Conservation (phyloP, 83 land plant species). For the Isoetes engelmannii region DNA sequence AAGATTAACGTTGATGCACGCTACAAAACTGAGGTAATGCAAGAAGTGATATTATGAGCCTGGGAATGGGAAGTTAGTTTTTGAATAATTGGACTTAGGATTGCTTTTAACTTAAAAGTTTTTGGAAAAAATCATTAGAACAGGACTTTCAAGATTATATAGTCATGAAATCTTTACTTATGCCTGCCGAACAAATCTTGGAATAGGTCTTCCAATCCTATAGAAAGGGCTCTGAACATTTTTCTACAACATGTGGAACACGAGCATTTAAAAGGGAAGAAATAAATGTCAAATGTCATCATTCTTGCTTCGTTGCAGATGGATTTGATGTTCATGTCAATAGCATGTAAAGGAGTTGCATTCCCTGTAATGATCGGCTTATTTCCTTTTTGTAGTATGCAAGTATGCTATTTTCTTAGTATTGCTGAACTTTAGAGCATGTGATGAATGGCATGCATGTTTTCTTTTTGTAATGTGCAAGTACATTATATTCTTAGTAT, state of each 20-base stretch:
- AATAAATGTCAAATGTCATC: too few species aligned
- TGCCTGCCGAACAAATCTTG: background rate
- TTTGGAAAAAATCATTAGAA: background rate
- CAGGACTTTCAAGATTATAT: background rate
- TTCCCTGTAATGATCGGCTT: too few species aligned
- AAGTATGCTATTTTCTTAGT: background rate
- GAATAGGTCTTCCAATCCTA: background rate
- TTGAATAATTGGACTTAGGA: background rate
- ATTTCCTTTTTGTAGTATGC: background rate
- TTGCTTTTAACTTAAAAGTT: background rate
- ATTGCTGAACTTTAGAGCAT: background rate
- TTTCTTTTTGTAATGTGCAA: background rate
- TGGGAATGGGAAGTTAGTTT: background rate
- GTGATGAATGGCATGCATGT: background rate
- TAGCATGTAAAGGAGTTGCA: too few species aligned
- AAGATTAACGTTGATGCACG: slow-evolving; percentile 84
- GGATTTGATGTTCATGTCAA: too few species aligned
- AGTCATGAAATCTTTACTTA: background rate
- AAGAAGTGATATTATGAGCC: background rate
- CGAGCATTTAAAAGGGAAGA: too few species aligned
- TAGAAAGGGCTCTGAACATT: background rate
- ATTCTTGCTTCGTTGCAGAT: too few species aligned
- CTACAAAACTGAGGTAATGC: slow-evolving; percentile 78
- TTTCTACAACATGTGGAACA: too few species aligned
- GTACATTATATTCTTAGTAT: background rate